Evolutionary conservation across 768 basidiomycete species (phyloP), one percentile per base, ranked within the genome.

Genomic region (Kwoniella bestiolae): DNA sequence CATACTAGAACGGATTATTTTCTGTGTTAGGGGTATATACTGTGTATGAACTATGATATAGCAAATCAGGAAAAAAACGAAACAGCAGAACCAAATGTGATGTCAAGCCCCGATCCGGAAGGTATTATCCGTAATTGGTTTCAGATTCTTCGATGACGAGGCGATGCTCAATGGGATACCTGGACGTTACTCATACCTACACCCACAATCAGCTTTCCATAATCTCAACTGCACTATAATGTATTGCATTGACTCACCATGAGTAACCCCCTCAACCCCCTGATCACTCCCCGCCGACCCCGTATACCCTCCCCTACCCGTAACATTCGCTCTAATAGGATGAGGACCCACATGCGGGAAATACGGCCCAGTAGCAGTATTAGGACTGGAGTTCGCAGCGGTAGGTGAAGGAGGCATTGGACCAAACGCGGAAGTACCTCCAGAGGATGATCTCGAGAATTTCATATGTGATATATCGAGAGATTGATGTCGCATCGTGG

Each of bases 391-490:
- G 16, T 44, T 70, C 3, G 66, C 49, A 12, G 60, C 65, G 26
- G 66, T 63, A 9, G 71, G 72, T 4, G 60, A 61, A 26, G 68
- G 60, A 11, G 70, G 68, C 66, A 70, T 66, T 3, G 64, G 64
- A 5, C 65, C 68, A 56, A 69, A 70, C n/a, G 57, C 55, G n/a
- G 45, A 46, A 32, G 49, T 58, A 25, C 56, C 56, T 32, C 34
- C 52, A 25, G 56, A 63, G 4, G 70, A 60, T 1, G 70, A 56
- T 31, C 72, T 45, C 2, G 70, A 68, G 47, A 72, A 76, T 51
- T 71, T 76, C 52, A 76, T 60, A n/a, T 72, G 73, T 28, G 75
- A 70, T 32, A 77, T 77, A 51, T 77, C 75, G 46, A 77, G 69
- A 2, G 71, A 72, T 62, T 77, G 75, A 28, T 73, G 73, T 56